Conservation (phyloP, 257 asterid species). For the Eucommia ulmoides region DNA sequence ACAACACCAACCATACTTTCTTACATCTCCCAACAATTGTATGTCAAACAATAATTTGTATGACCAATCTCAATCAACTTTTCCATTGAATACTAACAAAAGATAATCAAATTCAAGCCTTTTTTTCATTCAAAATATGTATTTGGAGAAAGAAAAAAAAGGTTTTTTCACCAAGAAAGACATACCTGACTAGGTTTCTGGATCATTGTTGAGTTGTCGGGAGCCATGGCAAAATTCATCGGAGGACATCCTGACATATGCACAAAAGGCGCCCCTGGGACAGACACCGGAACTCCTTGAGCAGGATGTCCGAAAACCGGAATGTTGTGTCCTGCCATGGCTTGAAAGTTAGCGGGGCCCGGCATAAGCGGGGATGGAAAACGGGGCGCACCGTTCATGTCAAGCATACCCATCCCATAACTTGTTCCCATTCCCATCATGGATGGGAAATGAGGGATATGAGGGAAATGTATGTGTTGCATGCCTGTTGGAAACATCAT, state of each 20-base stretch:
- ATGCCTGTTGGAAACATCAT: conserved; percentile 71
- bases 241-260: conserved; percentile 33
- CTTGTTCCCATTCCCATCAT: conserved; percentile 37
- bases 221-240: conserved; percentile 21
- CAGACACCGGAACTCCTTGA: conserved; percentile 41
- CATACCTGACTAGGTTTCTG: conserved; percentile 22
- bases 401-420: conserved; percentile 63
- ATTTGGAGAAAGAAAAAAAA: too few species aligned
- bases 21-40: too few species aligned
- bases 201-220: conserved; percentile 13
- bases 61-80: too few species aligned
- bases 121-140: too few species aligned
- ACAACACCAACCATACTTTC: too few species aligned
- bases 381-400: conserved; percentile 41
- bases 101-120: too few species aligned
- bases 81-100: too few species aligned
- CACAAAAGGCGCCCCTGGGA: conserved; percentile 29
- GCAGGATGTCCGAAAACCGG: conserved; percentile 42
- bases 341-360: conserved; percentile 32
- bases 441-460: conserved; percentile 47
- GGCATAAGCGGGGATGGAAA: conserved; percentile 35
- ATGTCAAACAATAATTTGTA: too few species aligned
- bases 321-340: conserved; percentile 34
- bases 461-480: conserved; percentile 67
- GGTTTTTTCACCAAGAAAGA: too few species aligned